phyloP scores from a whole-genome alignment of 2,329 filamentous ascomycete species.

The Fusarium albidum region DNA sequence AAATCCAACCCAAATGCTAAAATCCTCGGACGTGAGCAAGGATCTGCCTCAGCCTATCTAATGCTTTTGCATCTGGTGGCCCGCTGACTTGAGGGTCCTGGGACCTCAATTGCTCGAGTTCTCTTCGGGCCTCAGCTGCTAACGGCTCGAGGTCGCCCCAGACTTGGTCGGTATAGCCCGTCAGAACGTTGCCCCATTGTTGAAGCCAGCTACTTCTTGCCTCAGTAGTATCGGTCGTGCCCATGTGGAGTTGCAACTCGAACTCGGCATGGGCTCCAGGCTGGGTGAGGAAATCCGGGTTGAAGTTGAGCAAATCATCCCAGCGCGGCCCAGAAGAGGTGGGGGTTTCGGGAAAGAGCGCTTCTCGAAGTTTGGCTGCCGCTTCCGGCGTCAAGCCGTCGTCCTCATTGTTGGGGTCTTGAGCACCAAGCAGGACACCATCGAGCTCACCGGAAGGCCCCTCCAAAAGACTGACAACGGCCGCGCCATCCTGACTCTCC shows the following conservation, averaged over 20 bases:
- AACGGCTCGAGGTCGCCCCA: conserved; percentile 71
- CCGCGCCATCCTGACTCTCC: conserved; percentile 48
- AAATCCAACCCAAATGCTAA: conserved; percentile 10
- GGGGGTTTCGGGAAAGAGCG: conserved; percentile 46
- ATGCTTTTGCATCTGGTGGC: conserved; percentile 41
- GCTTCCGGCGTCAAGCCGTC: conserved; percentile 42
- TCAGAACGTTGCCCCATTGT: conserved; percentile 65
- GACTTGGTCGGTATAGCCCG: conserved; percentile 69
- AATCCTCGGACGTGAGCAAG: conserved; percentile 48
- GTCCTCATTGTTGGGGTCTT: conserved; percentile 35
- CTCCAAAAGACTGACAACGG: conserved; percentile 50
- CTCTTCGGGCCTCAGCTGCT: conserved; percentile 62
- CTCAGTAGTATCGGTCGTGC: conserved; percentile 48
- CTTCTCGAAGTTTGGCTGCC: conserved; percentile 44
- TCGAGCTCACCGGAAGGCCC: conserved; percentile 34
- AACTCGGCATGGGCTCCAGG: conserved; percentile 28
- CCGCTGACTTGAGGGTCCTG: conserved; percentile 25
- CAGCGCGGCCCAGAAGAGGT: conserved; percentile 40
- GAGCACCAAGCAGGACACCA: conserved; percentile 23
- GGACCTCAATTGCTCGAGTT: conserved; percentile 55
- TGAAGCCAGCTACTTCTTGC: conserved; percentile 58
- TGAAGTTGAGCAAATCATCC: conserved; percentile 60
- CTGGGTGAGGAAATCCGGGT: conserved; percentile 52
- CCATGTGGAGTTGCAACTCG: conserved; percentile 45
- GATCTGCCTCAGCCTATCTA: conserved; percentile 48